Evolutionary conservation across 352 stramenopile genomes (phyloP).

Genomic region (Phytopythium vexans): DNA sequence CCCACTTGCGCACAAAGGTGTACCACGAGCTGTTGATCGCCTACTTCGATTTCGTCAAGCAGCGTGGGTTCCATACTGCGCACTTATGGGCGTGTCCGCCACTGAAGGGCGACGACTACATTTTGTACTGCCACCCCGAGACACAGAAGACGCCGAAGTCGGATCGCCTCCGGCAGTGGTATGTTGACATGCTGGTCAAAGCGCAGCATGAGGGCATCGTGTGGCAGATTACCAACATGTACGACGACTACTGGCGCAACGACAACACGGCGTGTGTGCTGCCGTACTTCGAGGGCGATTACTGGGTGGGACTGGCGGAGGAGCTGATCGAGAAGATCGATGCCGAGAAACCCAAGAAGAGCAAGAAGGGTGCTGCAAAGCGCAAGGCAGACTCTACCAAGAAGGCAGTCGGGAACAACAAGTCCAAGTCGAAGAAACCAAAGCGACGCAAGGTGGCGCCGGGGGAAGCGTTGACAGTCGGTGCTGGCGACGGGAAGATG

Average conservation of each 20-base stretch:
- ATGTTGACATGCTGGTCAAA: constrained; percentile 88
- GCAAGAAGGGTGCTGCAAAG: constrained; percentile 59
- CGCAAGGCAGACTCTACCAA: constrained; percentile 67
- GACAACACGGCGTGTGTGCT: constrained; percentile 81
- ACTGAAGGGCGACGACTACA: constrained; percentile 99
- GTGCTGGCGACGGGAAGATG: constrained; percentile 11
- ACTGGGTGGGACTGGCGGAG: constrained; percentile 84
- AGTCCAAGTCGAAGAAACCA: constrained; percentile 73
- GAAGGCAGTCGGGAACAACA: constrained; percentile 53
- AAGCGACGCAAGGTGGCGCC: constrained; percentile 59
- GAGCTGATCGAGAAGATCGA: constrained; percentile 90
- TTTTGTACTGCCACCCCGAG: constrained; percentile 99
- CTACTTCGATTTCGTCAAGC: constrained; percentile 98
- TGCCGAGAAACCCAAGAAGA: constrained; percentile 78
- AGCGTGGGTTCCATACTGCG: constrained; percentile 96
- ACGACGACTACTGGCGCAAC: constrained; percentile 93
- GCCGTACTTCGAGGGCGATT: constrained; percentile 87
- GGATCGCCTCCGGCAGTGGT: constrained; percentile 97
- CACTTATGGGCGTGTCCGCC: constrained; percentile 99
- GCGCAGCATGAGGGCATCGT: constrained; percentile 90
- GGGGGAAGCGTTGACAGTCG: constrained; percentile 3
- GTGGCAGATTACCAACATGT: constrained; percentile 94
- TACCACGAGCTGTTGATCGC: constrained; percentile 99
- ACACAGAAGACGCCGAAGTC: constrained; percentile 99
- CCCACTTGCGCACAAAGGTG: constrained; percentile 96